A percentile compares a stretch with the other conserved stretches of the same genome.
phyloP scores from a whole-genome alignment of 2,329 filamentous ascomycete genomes.

The Diaporthe humulicola region DNA sequence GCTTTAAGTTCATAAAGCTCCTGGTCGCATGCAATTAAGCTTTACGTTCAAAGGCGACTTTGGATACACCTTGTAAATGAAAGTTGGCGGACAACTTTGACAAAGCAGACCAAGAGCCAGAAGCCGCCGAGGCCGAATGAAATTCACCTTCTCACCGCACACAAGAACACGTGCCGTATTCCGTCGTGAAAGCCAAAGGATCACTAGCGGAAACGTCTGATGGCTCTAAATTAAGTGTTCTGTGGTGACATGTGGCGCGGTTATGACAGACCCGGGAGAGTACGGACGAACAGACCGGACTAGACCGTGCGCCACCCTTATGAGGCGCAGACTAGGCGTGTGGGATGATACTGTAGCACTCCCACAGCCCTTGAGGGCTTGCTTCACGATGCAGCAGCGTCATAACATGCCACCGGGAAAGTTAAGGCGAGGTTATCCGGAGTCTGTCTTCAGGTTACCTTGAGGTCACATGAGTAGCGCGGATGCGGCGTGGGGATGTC shows the following conservation, averaged over 20 bases:
- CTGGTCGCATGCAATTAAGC: not conserved
- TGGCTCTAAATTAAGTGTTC: not conserved
- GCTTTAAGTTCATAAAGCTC: not conserved
- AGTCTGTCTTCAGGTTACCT: not conserved
- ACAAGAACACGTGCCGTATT: not conserved
- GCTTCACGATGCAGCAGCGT: not conserved
- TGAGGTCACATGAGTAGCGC: not conserved
- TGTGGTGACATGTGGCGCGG: conserved; percentile 13
- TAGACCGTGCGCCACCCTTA: not conserved
- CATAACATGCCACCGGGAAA: not conserved
- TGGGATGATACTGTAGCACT: not conserved
- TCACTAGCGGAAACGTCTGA: conserved; percentile 7
- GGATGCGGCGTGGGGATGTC: conserved; percentile 22
- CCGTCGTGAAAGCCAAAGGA: not conserved
- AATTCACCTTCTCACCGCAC: not conserved
- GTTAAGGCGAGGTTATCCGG: conserved; percentile 2
- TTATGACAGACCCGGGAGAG: conserved; percentile 6
- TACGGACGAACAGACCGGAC: conserved; percentile 24
- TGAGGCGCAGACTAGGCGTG: not conserved
- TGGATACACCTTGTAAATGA: not conserved
- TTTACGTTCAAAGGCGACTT: not conserved
- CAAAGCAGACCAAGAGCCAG: not conserved
- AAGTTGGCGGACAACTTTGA: not conserved
- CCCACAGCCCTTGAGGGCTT: not conserved
- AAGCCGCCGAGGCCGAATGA: not conserved